Evolutionary conservation across 2,329 filamentous ascomycete species (phyloP).

Genomic region (Cladosporium sp.): DNA sequence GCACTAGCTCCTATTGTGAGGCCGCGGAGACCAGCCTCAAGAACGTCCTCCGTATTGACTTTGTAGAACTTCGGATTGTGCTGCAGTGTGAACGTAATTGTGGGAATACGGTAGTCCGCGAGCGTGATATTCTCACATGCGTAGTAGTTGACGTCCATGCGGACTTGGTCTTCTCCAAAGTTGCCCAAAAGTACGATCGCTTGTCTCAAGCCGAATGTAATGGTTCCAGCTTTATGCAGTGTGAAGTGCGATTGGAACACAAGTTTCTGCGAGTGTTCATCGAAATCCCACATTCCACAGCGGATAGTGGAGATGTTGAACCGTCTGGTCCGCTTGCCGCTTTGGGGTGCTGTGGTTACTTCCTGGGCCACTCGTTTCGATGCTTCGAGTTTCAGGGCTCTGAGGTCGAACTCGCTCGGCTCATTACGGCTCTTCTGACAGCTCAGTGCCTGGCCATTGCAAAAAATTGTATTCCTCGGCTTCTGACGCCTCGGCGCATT

Average conservation of each 20-base stretch:
- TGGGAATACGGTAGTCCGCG: conserved; percentile 25
- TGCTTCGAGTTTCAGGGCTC: conserved; percentile 21
- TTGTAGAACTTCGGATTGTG: conserved; percentile 38
- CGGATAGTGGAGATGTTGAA: conserved; percentile 34
- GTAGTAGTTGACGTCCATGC: conserved; percentile 42
- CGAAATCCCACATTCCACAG: conserved; percentile 44
- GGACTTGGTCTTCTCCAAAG: conserved; percentile 19
- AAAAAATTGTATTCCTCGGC: conserved; percentile 6
- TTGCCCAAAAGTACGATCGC: conserved; percentile 24
- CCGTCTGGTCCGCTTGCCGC: conserved; percentile 18
- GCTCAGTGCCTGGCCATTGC: conserved; percentile 25
- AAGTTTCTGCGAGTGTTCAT: conserved; percentile 22
- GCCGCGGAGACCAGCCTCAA: conserved; percentile 8
- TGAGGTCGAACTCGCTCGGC: conserved; percentile 22
- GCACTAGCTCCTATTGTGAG: not conserved
- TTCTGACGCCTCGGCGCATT: conserved; percentile 14
- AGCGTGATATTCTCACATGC: conserved; percentile 37
- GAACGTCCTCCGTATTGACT: conserved; percentile 17
- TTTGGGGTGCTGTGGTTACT: not conserved
- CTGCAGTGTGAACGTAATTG: conserved; percentile 35
- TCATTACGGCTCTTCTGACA: conserved; percentile 22
- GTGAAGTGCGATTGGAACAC: conserved; percentile 39
- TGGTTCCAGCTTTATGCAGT: conserved; percentile 37
- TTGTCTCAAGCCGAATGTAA: conserved; percentile 30
- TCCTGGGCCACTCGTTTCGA: conserved; percentile 12